phyloP scores from a whole-genome alignment of 2,329 filamentous ascomycete species.

The Emericellopsis atlantica region DNA sequence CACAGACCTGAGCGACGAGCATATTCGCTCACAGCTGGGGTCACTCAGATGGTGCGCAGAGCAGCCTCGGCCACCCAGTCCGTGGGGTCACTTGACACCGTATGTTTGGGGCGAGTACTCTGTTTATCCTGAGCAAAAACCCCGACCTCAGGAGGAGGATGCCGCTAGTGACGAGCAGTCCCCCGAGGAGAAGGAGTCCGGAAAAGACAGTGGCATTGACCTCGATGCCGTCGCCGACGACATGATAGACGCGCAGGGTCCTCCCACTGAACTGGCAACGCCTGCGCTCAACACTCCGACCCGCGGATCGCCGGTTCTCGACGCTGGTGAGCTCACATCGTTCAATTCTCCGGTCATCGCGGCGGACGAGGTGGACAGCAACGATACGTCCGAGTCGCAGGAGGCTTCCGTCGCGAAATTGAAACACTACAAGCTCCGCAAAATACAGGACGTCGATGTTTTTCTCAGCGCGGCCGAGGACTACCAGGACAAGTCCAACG shows the following conservation, averaged over 20 bases:
- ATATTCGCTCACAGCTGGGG: too few species aligned
- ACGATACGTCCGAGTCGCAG: conserved; percentile 14
- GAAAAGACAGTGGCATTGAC: conserved; percentile 10
- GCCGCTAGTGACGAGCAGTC: conserved; percentile 14
- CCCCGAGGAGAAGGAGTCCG: conserved; percentile 17
- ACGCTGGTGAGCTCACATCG: conserved; percentile 22
- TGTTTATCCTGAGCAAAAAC: conserved; percentile 24
- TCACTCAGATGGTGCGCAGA: conserved; percentile 7
- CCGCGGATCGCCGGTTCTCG: conserved; percentile 23
- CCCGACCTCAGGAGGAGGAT: conserved; percentile 16
- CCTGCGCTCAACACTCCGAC: conserved; percentile 24
- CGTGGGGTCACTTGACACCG: conserved; percentile 25
- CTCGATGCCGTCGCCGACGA: conserved; percentile 12
- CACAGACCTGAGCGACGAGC: background rate
- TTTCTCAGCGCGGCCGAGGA: conserved; percentile 35
- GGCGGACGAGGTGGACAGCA: conserved; percentile 19
- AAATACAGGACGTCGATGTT: conserved; percentile 36
- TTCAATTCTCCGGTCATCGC: conserved; percentile 25
- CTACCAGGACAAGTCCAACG: conserved; percentile 32
- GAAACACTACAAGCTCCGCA: conserved; percentile 30
- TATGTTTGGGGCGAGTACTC: conserved; percentile 25
- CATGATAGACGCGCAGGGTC: conserved; percentile 16
- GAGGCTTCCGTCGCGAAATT: conserved; percentile 12
- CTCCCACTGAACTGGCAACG: conserved; percentile 18
- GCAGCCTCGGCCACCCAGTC: conserved; percentile 16